Evolutionary conservation across 2,329 filamentous ascomycete genomes (phyloP), one percentile per base, ranked within the genome.

Genomic region (Fusarium sp.): DNA sequence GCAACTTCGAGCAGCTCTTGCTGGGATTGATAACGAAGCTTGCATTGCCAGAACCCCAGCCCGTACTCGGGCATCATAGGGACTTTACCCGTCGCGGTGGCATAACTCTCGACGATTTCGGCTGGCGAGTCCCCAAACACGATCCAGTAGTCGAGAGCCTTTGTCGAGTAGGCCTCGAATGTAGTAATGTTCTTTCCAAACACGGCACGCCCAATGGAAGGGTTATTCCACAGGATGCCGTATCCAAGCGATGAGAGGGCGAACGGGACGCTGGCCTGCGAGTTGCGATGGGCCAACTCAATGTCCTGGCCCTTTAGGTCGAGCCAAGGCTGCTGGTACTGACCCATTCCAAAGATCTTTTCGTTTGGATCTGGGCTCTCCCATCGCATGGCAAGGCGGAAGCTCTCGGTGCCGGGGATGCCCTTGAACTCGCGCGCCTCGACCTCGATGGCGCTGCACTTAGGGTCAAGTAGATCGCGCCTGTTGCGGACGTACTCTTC

Each of bases 1-100:
- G 90, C 91, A 1, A 93, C 86, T 6, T 83, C 79, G 0, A 93
- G 83, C 0, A 92, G 78, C 76, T 93, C 90, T 20, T 92, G 89
- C 74, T 93, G 91, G 0, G 88, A 92, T 79, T 90, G 88, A 73
- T 93, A 93, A 1, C 90, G 85, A 14, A 92, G 82, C 79, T 91
- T 92, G 80, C 89, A 92, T 77, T 93, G 91, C 90, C 90, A 92
- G 77, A 92, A 93, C 0, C 91, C 91, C 0, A 93, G 84, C 0
- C 90, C 90, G 74, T 91, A 92, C 73, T 92, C 90, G 2, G 91
- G 91, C 90, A 93, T 92, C 87, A 90, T 89, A 0, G 91, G 91
- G 0, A 88, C 89, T 35, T 84, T 87, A 0, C 91, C 91, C 0
- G 90, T 91, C 2, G 84, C 88, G 5, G 80, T 80, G 0, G 87